Base-by-base conservation (phyloP, 148 eudicot genomes). In the Hydrangea macrophylla region DNA sequence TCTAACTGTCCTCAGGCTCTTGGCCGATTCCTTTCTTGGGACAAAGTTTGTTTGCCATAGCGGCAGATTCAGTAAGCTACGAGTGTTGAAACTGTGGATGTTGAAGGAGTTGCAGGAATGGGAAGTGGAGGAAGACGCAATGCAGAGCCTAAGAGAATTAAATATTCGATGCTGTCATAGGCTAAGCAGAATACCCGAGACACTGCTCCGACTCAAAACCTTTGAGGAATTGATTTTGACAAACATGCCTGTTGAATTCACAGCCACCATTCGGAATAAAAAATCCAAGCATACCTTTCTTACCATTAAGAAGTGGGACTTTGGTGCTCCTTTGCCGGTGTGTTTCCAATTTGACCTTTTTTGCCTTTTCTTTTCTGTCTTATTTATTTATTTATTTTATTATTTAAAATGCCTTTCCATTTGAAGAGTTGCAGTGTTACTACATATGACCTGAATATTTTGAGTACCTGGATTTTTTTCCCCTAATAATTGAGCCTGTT, bases 71-170 rank as follows among this genome's bases (percentile, higher is more conserved):
- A 11, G 0, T 9, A 72, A 55, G 62, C 81, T 84, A 9, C 40
- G 60, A 17, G 78, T 78, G 22, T 63, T 84, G 30, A 84, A 78
- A 60, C 69, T 84, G 15, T 84, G 88, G 88, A 84, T 58, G 81
- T 73, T 84, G 67, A 61, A 55, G 68, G 32, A 73, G 7, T 51
- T 84, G 68, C 55, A 44, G 31, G 53, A 73, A 9, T 84, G 74
- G 84, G 62, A 8, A 11, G 73, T 84, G 64, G 32, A 73, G 37
- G 71, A 44, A 25, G 79, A 65, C 7, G 78, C 72, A 40, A 78
- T 84, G 82, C 59, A 68, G 37, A 40, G 54, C 36, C 77, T 84
- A 37, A 75, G 37, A 51, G 82, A 81, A 23, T 54, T 81, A 42
- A 53, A 75, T 22, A 73, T 84, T 58, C 67, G 88, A 65, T 20